These are phyloP conservation scores for Coccomyxa sp. DNA, from an alignment of 139 green algal genomes.

Conservation along the genomic window DNA sequence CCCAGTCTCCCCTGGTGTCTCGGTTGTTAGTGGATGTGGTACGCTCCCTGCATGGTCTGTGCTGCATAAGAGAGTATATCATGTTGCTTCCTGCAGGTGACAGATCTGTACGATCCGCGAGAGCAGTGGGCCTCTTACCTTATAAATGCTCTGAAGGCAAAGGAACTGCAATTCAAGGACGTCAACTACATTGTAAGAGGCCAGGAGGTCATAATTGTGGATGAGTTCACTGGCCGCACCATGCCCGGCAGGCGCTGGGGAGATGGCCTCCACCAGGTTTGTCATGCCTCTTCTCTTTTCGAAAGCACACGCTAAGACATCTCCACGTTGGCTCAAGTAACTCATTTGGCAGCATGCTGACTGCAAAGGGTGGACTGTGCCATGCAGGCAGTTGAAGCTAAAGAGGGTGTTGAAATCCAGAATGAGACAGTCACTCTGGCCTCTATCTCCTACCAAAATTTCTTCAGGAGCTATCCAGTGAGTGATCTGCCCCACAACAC, in stretches of 20 bases:
- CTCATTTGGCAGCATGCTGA: background rate
- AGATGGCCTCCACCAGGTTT: constrained; percentile 31
- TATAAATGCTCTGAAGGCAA: constrained; percentile 97
- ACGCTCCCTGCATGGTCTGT: background rate
- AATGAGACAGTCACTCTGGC: constrained; percentile 94
- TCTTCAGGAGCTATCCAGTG: constrained; percentile 9
- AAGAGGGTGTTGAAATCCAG: constrained; percentile 94
- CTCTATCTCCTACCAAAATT: constrained; percentile 85
- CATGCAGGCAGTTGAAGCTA: constrained; percentile 90
- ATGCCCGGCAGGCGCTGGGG: constrained; percentile 81
- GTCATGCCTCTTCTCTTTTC: background rate
- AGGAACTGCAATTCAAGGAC: constrained; percentile 89
- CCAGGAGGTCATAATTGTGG: constrained; percentile 94
- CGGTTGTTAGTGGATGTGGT: background rate
- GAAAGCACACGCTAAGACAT: too few species aligned
- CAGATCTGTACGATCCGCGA: constrained; percentile 93
- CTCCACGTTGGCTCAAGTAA: background rate
- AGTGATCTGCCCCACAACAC: background rate
- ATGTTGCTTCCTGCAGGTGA: constrained; percentile 28
- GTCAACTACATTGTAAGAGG: constrained; percentile 95
- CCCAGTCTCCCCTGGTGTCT: too few species aligned
- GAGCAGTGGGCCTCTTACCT: constrained; percentile 95
- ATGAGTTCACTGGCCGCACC: constrained; percentile 96
- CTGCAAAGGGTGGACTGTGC: background rate
- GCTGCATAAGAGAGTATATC: background rate